Percentiles rank a stretch among this genome's conserved stretches.
Evolutionary conservation across 2,329 filamentous ascomycete genomes (phyloP).

Genomic region (Davidsoniella australis): DNA sequence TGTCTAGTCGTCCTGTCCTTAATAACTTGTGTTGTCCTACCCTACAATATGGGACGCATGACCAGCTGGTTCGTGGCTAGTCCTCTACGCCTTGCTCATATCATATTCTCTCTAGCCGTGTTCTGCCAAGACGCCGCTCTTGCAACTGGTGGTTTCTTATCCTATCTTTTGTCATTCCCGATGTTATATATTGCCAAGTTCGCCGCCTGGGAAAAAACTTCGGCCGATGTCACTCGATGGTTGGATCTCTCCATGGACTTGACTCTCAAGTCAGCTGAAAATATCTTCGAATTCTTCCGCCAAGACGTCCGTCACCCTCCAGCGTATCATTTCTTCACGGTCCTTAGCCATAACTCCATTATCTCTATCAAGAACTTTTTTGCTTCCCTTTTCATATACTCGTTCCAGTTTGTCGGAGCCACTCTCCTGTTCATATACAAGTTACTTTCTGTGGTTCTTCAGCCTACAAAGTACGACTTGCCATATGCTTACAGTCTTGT

Average conservation of each 20-base stretch:
- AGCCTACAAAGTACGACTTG: conserved; percentile 2
- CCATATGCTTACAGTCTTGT: neutral
- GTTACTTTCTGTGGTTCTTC: neutral
- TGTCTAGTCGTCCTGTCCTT: conserved; percentile 80
- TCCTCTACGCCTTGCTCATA: conserved; percentile 56
- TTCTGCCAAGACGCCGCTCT: conserved; percentile 60
- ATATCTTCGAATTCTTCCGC: neutral
- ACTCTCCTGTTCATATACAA: neutral
- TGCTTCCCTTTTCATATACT: neutral
- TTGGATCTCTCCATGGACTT: too few species aligned
- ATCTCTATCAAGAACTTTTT: conserved; percentile 35
- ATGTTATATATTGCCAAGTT: conserved; percentile 8
- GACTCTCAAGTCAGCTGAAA: too few species aligned
- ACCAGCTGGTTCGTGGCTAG: conserved; percentile 65
- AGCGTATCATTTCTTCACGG: conserved; percentile 62
- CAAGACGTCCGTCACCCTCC: conserved; percentile 15
- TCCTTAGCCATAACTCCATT: conserved; percentile 55
- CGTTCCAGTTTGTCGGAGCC: neutral
- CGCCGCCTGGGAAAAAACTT: conserved; percentile 13
- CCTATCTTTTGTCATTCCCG: conserved; percentile 6
- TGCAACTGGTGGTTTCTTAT: conserved; percentile 38
- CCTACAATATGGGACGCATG: conserved; percentile 80
- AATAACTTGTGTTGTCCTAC: conserved; percentile 70
- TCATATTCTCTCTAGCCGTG: conserved; percentile 59
- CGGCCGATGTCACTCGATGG: conserved; percentile 4